phyloP scores from a whole-genome alignment of 2,329 filamentous ascomycete genomes.

The Aspergillus fumigatiaffinis region DNA sequence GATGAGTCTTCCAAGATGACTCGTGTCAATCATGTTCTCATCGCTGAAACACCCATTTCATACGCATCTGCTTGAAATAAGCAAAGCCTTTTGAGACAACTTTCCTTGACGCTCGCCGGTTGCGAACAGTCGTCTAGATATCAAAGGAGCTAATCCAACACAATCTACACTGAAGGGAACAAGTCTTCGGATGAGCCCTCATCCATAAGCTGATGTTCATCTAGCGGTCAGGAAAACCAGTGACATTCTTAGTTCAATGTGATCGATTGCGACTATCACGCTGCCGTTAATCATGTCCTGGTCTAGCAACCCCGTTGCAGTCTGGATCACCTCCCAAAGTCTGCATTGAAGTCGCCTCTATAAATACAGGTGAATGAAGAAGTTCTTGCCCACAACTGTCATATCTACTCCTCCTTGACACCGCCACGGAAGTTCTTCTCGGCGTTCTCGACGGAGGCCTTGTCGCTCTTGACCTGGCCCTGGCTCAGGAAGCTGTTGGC shows the following conservation, averaged over 20 bases:
- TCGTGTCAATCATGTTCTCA: too few species aligned
- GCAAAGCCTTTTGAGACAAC: too few species aligned
- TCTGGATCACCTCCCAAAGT: not conserved
- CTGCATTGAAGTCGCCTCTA: slow-evolving; percentile 10
- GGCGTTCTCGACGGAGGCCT: slow-evolving; percentile 62
- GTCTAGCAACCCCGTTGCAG: not conserved
- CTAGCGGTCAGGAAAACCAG: not conserved
- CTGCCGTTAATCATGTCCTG: not conserved
- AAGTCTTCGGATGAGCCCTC: too few species aligned
- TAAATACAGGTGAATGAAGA: slow-evolving; percentile 13
- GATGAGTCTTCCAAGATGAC: too few species aligned
- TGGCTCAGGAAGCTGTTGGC: slow-evolving; percentile 72
- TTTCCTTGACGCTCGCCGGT: too few species aligned
- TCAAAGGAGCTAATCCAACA: too few species aligned
- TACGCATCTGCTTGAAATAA: too few species aligned
- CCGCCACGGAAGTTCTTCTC: slow-evolving; percentile 49
- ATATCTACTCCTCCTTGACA: slow-evolving; percentile 47
- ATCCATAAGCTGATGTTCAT: too few species aligned
- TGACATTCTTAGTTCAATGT: not conserved
- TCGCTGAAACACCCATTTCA: too few species aligned
- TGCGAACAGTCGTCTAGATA: too few species aligned
- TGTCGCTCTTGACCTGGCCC: slow-evolving; percentile 79
- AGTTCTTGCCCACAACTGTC: not conserved
- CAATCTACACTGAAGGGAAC: too few species aligned
- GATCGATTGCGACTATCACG: not conserved